A percentile compares a stretch with the other conserved stretches of the same genome.
These are phyloP conservation scores for Helianthus tuberosus DNA, from an alignment of 129 eudicot species.

Conservation along the genomic window DNA sequence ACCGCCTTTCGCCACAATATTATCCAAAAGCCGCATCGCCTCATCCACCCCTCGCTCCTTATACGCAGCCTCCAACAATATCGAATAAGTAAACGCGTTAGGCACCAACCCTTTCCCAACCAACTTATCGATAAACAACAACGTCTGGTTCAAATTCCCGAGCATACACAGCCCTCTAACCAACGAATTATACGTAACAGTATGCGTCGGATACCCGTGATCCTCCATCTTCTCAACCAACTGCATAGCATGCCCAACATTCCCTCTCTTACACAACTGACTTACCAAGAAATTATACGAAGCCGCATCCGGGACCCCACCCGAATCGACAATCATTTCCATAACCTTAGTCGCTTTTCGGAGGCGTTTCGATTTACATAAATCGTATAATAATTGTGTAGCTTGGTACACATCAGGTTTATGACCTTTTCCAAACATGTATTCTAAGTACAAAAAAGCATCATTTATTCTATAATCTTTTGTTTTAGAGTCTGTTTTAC, in stretches of 20 bases:
- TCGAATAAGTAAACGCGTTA: slow-evolving; percentile 70
- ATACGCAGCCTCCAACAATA: slow-evolving; percentile 81
- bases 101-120: slow-evolving; percentile 68
- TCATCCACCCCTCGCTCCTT: slow-evolving; percentile 78
- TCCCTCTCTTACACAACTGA: slow-evolving; percentile 67
- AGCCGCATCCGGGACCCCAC: slow-evolving; percentile 58
- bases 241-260: slow-evolving; percentile 79
- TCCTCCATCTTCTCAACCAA: slow-evolving; percentile 82
- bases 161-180: slow-evolving; percentile 79
- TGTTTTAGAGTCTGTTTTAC: slow-evolving; percentile 48
- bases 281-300: slow-evolving; percentile 64
- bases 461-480: slow-evolving; percentile 66
- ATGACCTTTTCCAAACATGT: slow-evolving; percentile 83
- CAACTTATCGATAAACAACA: slow-evolving; percentile 66
- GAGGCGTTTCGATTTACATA: slow-evolving; percentile 57
- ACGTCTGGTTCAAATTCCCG: slow-evolving; percentile 57
- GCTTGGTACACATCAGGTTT: slow-evolving; percentile 75
- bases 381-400: slow-evolving; percentile 72
- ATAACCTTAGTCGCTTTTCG: slow-evolving; percentile 73
- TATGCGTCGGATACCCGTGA: slow-evolving; percentile 65
- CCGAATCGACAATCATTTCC: slow-evolving; percentile 79
- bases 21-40: slow-evolving; percentile 69
- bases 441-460: slow-evolving; percentile 71
- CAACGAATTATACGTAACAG: slow-evolving; percentile 67
- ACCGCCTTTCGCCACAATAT: slow-evolving; percentile 67